Conservation (phyloP, 352 stramenopile species). For the Globisporangium spiculum region DNA sequence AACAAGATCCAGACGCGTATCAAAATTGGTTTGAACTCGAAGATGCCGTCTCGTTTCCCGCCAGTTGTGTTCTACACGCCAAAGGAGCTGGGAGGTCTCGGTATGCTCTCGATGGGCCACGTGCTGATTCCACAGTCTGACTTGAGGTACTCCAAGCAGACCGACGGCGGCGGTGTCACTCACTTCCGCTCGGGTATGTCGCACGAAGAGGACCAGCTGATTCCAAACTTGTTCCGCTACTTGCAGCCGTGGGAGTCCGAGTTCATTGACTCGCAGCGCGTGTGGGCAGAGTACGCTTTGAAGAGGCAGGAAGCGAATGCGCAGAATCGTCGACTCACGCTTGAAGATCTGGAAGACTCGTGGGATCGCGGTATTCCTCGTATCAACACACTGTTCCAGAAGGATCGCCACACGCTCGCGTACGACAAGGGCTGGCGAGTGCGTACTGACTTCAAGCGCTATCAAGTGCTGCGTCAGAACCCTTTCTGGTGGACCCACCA, state of each 20-base stretch:
- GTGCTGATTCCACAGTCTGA: conserved; percentile 99
- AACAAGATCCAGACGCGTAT: conserved; percentile 99
- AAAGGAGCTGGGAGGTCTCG: conserved; percentile 98
- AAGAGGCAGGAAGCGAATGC: conserved; percentile 99
- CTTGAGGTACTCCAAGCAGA: conserved; percentile 99
- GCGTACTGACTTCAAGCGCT: conserved; percentile 98
- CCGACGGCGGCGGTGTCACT: conserved; percentile 96
- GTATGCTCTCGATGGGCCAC: conserved; percentile 99
- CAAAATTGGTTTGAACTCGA: conserved; percentile 99
- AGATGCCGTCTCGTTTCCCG: conserved; percentile 99
- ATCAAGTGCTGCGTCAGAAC: conserved; percentile 97
- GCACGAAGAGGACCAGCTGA: conserved; percentile 98
- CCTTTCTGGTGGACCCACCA: conserved; percentile 99
- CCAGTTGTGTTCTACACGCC: conserved; percentile 99
- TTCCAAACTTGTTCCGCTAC: conserved; percentile 99
- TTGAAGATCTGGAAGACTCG: conserved; percentile 99
- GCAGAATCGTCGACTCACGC: conserved; percentile 97
- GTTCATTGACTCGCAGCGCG: conserved; percentile 98
- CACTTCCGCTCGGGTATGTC: conserved; percentile 98
- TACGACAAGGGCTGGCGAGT: conserved; percentile 99
- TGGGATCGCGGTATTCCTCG: conserved; percentile 98
- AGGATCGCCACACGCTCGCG: conserved; percentile 98
- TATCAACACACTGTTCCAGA: conserved; percentile 97
- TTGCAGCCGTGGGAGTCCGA: conserved; percentile 98
- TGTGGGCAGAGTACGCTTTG: conserved; percentile 99